Conservation (phyloP, 2,329 filamentous ascomycete genomes). For the Diplodia seriata region DNA sequence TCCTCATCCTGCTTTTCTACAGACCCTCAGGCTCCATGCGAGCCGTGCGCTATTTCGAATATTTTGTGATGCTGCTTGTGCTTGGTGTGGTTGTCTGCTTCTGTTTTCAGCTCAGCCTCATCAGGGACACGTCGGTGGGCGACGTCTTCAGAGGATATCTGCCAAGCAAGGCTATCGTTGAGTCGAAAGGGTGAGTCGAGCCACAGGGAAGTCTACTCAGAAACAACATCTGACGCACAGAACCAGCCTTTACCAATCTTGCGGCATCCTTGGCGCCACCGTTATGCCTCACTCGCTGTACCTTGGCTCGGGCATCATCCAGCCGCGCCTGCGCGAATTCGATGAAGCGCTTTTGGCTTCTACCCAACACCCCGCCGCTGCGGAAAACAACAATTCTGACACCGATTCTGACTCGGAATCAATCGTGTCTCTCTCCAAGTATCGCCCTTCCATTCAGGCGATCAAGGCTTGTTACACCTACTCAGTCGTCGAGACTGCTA, state of each 20-base stretch:
- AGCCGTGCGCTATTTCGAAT: slow-evolving; percentile 60
- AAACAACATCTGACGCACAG: slow-evolving; percentile 30
- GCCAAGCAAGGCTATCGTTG: slow-evolving; percentile 60
- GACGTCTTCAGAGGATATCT: slow-evolving; percentile 63
- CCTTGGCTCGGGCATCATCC: slow-evolving; percentile 63
- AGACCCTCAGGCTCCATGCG: slow-evolving; percentile 59
- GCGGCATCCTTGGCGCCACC: slow-evolving; percentile 78
- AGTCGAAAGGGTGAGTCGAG: slow-evolving; percentile 57
- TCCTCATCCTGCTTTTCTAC: slow-evolving; percentile 64
- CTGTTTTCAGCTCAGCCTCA: slow-evolving; percentile 62
- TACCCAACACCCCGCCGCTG: slow-evolving; percentile 23
- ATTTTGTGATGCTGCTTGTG: slow-evolving; percentile 61
- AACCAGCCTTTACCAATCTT: slow-evolving; percentile 64
- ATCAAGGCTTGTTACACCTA: slow-evolving; percentile 77
- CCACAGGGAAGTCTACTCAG: background rate
- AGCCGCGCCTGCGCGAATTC: slow-evolving; percentile 55
- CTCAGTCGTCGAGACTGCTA: slow-evolving; percentile 71
- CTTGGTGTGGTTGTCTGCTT: slow-evolving; percentile 64
- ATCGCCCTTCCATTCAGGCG: slow-evolving; percentile 74
- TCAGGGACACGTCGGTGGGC: slow-evolving; percentile 57
- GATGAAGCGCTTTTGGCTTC: slow-evolving; percentile 37
- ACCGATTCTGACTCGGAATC: slow-evolving; percentile 48
- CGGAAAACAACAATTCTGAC: slow-evolving; percentile 32
- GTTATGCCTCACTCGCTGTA: slow-evolving; percentile 69
- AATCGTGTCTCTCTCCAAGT: slow-evolving; percentile 62